Conservation (phyloP, 192 early-diverging fungal species). For the Backusella westeae region DNA sequence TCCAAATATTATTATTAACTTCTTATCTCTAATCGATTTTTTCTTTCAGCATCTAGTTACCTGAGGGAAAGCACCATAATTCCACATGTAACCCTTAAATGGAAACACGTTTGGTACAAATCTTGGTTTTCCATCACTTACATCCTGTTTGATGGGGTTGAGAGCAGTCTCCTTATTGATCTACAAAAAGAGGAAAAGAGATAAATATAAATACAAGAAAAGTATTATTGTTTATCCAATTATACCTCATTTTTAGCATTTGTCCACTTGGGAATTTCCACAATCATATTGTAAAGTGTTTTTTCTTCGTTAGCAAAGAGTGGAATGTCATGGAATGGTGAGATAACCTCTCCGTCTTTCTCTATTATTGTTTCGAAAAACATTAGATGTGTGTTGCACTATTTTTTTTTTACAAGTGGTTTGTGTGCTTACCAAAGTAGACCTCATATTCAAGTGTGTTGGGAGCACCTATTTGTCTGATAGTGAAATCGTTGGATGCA, state of each 20-base stretch:
- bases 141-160: slow-evolving; percentile 99
- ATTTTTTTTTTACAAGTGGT: not conserved
- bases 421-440: slow-evolving; percentile 66
- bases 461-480: slow-evolving; percentile 77
- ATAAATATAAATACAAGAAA: not conserved
- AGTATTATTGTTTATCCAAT: not conserved
- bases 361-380: slow-evolving; percentile 40
- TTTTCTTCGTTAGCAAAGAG: slow-evolving; percentile 87
- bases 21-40: not conserved
- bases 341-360: slow-evolving; percentile 80
- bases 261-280: slow-evolving; percentile 98
- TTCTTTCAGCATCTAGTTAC: slow-evolving; percentile 29
- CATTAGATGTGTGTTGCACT: not conserved
- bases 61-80: slow-evolving; percentile 98
- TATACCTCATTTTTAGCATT: slow-evolving; percentile 94
- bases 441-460: slow-evolving; percentile 85
- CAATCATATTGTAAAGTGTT: slow-evolving; percentile 95
- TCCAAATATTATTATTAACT: not conserved
- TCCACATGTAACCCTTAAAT: slow-evolving; percentile 99
- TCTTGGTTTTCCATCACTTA: slow-evolving; percentile 97
- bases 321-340: slow-evolving; percentile 98
- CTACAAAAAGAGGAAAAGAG: slow-evolving; percentile 29
- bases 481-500: slow-evolving; percentile 36
- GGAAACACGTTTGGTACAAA: slow-evolving; percentile 98
- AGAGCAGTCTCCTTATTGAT: slow-evolving; percentile 93